A percentile compares a stretch with the other conserved stretches of the same genome.
Evolutionary conservation across 2,329 filamentous ascomycete species (phyloP).

Genomic region (Fusarium chlamydosporum): DNA sequence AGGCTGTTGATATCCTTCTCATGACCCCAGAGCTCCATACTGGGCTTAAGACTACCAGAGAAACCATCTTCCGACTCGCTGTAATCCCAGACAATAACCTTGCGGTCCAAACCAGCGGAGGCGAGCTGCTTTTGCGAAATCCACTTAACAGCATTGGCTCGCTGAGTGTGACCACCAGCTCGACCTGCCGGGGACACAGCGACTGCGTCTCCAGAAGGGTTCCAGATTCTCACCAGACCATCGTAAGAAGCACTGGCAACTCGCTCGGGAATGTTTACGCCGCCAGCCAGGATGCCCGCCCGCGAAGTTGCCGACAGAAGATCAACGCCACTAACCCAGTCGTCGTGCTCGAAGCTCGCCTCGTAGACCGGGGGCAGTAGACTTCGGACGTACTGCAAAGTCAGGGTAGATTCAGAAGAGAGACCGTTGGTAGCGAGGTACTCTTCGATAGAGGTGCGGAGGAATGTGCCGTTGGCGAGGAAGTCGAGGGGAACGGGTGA

Average conservation of each 20-base stretch:
- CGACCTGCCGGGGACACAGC: conserved; percentile 78
- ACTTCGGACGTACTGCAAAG: conserved; percentile 93
- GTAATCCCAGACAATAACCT: conserved; percentile 92
- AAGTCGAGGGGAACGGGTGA: conserved; percentile 89
- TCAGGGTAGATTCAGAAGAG: conserved; percentile 87
- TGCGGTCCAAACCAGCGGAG: conserved; percentile 86
- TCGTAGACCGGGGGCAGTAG: conserved; percentile 90
- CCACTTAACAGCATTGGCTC: conserved; percentile 87
- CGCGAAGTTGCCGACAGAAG: conserved; percentile 78
- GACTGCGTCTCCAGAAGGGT: conserved; percentile 86
- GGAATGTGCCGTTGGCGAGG: conserved; percentile 92
- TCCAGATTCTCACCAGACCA: conserved; percentile 89
- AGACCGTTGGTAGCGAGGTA: conserved; percentile 89
- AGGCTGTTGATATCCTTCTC: conserved; percentile 80
- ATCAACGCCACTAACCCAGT: conserved; percentile 94
- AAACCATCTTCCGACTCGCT: conserved; percentile 73
- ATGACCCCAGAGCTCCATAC: conserved; percentile 88
- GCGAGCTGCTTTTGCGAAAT: conserved; percentile 82
- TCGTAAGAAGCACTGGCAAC: conserved; percentile 96
- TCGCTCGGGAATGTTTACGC: conserved; percentile 58
- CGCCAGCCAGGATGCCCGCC: conserved; percentile 64
- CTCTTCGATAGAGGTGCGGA: conserved; percentile 90
- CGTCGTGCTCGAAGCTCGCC: conserved; percentile 95
- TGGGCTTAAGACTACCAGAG: conserved; percentile 75
- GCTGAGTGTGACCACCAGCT: conserved; percentile 80